phyloP scores from a whole-genome alignment of 768 basidiomycete species.

The Lactarius akahatsu region DNA sequence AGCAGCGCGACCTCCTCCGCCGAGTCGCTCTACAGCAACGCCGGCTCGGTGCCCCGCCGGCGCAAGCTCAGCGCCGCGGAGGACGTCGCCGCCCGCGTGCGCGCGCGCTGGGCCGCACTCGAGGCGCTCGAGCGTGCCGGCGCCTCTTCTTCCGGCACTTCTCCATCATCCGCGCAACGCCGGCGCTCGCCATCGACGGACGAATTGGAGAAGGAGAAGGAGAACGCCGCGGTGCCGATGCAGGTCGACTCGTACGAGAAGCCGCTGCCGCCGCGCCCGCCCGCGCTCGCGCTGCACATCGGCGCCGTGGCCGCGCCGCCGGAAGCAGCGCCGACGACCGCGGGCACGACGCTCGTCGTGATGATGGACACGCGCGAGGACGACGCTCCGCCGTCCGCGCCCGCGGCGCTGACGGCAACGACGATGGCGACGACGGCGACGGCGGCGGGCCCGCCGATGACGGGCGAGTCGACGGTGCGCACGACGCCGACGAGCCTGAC shows the following conservation, averaged over 20 bases:
- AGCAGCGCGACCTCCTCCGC: slow-evolving; percentile 26
- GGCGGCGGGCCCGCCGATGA: not conserved
- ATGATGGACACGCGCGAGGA: not conserved
- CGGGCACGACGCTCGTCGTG: slow-evolving; percentile 1
- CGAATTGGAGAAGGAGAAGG: slow-evolving; percentile 10
- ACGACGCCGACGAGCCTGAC: slow-evolving; percentile 25
- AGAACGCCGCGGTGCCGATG: slow-evolving; percentile 9
- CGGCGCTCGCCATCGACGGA: not conserved
- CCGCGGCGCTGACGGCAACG: not conserved
- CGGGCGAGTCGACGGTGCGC: slow-evolving; percentile 19
- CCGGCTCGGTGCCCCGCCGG: slow-evolving; percentile 11
- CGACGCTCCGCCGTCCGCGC: not conserved
- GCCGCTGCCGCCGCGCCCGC: slow-evolving; percentile 20
- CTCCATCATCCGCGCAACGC: not conserved
- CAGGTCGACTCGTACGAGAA: slow-evolving; percentile 23
- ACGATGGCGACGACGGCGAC: too few species aligned
- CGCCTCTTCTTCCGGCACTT: not conserved
- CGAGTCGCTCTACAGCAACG: slow-evolving; percentile 16
- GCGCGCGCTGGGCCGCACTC: slow-evolving; percentile 28
- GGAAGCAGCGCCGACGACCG: not conserved
- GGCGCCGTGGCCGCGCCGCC: not conserved
- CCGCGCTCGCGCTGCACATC: slow-evolving; percentile 12
- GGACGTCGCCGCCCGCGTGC: slow-evolving; percentile 26
- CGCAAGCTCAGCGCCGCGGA: slow-evolving; percentile 28
- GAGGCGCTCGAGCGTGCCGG: slow-evolving; percentile 22